Percentiles rank a stretch among this genome's conserved stretches.
Evolutionary conservation across 2,329 filamentous ascomycete species (phyloP).

Genomic region (Verruconis gallopava): DNA sequence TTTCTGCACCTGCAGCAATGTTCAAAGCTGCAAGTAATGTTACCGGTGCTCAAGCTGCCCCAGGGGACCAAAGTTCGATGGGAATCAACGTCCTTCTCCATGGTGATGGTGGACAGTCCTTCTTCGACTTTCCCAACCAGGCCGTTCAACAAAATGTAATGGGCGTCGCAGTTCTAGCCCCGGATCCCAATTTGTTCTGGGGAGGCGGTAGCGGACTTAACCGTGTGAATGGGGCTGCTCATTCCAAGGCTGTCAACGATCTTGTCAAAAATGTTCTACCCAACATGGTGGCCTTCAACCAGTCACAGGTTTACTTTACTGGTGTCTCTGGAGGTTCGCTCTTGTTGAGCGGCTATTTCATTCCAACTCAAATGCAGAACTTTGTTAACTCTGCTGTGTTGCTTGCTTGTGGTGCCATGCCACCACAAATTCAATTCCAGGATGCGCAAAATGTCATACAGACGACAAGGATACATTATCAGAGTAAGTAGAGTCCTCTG

Average conservation of each 20-base stretch:
- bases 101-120: constrained; percentile 46
- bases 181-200: constrained; percentile 44
- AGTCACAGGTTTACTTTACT: constrained; percentile 41
- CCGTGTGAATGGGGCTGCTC: constrained; percentile 42
- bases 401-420: constrained; percentile 42
- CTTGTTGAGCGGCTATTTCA: constrained; percentile 34
- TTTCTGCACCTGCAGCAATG: constrained; percentile 40
- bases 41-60: constrained; percentile 29
- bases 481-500: too few species aligned
- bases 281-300: constrained; percentile 41
- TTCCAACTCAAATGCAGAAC: constrained; percentile 42
- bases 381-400: constrained; percentile 39
- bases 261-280: constrained; percentile 38
- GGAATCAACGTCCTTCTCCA: constrained; percentile 47
- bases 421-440: constrained; percentile 40
- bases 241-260: constrained; percentile 43
- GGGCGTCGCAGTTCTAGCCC: constrained; percentile 42
- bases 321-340: constrained; percentile 44
- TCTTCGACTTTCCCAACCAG: constrained; percentile 46
- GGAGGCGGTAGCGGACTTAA: constrained; percentile 40
- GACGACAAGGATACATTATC: constrained; percentile 42
- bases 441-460: constrained; percentile 30
- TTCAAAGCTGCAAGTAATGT: constrained; percentile 40
- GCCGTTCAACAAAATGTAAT: constrained; percentile 38
- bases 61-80: constrained; percentile 22